phyloP scores from a whole-genome alignment of 495 filamentous ascomycete genomes.

The Lichina pygmaea region DNA sequence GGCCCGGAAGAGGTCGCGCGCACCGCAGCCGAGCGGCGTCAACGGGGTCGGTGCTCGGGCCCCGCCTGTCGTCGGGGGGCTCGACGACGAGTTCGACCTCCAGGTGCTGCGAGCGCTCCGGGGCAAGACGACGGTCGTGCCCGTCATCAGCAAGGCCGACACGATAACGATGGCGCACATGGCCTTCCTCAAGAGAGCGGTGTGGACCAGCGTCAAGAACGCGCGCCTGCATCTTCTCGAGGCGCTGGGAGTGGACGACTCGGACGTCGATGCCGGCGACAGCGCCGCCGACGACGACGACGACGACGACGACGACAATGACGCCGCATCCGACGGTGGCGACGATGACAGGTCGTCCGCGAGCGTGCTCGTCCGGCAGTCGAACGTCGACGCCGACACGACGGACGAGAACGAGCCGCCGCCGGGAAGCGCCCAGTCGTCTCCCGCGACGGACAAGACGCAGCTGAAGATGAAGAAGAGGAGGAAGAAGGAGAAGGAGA shows the following conservation, averaged over 20 bases:
- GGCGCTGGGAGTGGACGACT: slow-evolving; percentile 37
- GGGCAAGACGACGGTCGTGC: slow-evolving; percentile 88
- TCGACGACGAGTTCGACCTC: slow-evolving; percentile 77
- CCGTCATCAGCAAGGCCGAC: slow-evolving; percentile 90
- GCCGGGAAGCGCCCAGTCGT: not conserved
- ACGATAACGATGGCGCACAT: slow-evolving; percentile 86
- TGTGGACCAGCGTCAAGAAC: slow-evolving; percentile 65
- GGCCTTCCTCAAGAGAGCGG: slow-evolving; percentile 70
- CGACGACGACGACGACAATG: not conserved
- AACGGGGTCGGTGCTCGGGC: not conserved
- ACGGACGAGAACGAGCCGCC: not conserved
- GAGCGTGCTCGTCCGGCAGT: not conserved
- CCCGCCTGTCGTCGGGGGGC: slow-evolving; percentile 28
- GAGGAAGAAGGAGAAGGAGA: not conserved
- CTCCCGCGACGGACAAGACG: not conserved
- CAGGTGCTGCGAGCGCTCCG: slow-evolving; percentile 70
- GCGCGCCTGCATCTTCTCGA: slow-evolving; percentile 76
- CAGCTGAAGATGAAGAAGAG: not conserved
- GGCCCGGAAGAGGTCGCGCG: slow-evolving; percentile 11
- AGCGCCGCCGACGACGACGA: slow-evolving; percentile 23
- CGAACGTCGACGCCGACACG: not conserved
- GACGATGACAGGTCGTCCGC: not conserved
- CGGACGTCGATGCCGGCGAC: slow-evolving; percentile 7
- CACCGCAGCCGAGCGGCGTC: slow-evolving; percentile 4
- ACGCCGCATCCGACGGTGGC: not conserved